These are phyloP conservation scores for Kernera saxatilis DNA, from an alignment of 345 rosid species.

Conservation along the genomic window DNA sequence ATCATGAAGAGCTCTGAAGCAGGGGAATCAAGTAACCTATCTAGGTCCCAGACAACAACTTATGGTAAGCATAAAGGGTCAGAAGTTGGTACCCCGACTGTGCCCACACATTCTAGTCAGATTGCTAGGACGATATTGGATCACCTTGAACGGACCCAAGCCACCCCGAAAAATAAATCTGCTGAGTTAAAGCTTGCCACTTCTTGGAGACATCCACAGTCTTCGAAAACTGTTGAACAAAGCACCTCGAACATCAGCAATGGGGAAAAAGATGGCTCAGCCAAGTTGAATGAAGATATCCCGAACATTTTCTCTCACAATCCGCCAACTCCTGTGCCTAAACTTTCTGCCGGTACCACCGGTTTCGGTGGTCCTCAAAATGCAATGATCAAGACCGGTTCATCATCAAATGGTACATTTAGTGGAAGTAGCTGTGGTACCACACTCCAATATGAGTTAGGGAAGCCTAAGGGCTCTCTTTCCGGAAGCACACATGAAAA, in stretches of 20 bases:
- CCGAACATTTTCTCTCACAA: conserved; percentile 30
- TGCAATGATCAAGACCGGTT: conserved; percentile 23
- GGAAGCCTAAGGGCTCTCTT: conserved; percentile 33
- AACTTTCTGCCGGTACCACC: conserved; percentile 31
- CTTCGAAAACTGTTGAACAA: conserved; percentile 35
- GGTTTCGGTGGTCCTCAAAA: conserved; percentile 22
- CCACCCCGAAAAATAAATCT: conserved; percentile 62
- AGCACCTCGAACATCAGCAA: conserved; percentile 30
- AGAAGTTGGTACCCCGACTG: conserved; percentile 44
- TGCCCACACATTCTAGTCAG: conserved; percentile 76
- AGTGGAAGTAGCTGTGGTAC: conserved; percentile 19
- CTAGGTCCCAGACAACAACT: conserved; percentile 31
- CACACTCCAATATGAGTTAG: conserved; percentile 29
- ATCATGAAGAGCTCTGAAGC: conserved; percentile 40
- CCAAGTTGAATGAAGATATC: conserved; percentile 32
- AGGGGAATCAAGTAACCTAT: conserved; percentile 37
- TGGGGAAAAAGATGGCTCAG: conserved; percentile 25
- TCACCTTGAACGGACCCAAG: conserved; percentile 59
- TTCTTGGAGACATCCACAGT: conserved; percentile 43
- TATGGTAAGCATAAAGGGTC: conserved; percentile 33
- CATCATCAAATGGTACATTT: conserved; percentile 31
- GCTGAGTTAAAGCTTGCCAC: conserved; percentile 70
- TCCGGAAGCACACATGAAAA: conserved; percentile 20
- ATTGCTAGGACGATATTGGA: conserved; percentile 73
- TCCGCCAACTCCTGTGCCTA: conserved; percentile 28